phyloP scores from a whole-genome alignment of 768 basidiomycete species.

The Termitomyces sp. region DNA sequence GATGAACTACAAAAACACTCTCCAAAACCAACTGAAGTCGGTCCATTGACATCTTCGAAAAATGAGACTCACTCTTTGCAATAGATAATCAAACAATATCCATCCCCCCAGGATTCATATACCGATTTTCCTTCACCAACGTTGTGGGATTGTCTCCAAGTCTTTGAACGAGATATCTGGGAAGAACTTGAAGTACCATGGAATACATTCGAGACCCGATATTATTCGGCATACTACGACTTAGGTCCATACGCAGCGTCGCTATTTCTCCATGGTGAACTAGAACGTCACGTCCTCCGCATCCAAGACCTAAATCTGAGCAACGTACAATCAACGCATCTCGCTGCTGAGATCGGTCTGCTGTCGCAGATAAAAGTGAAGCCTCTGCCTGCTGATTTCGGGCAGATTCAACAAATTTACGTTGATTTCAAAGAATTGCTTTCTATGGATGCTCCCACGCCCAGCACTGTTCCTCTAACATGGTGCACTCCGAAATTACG shows the following conservation, averaged over 20 bases:
- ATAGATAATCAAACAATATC: slow-evolving; percentile 58
- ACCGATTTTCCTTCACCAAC: slow-evolving; percentile 50
- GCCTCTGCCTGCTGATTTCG: slow-evolving; percentile 31
- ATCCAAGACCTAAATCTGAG: slow-evolving; percentile 24
- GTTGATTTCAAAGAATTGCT: slow-evolving; percentile 46
- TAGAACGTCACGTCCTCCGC: slow-evolving; percentile 44
- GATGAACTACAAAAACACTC: slow-evolving; percentile 60
- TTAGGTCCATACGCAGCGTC: slow-evolving; percentile 76
- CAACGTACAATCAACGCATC: slow-evolving; percentile 6
- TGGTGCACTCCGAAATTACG: slow-evolving; percentile 76
- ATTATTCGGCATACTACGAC: slow-evolving; percentile 53
- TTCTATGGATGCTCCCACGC: slow-evolving; percentile 21
- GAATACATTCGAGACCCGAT: slow-evolving; percentile 57
- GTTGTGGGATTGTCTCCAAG: slow-evolving; percentile 29
- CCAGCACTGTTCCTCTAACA: slow-evolving; percentile 32
- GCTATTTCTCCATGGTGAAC: slow-evolving; percentile 59
- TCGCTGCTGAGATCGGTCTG: slow-evolving; percentile 15
- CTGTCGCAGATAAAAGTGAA: slow-evolving; percentile 12
- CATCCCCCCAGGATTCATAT: slow-evolving; percentile 40
- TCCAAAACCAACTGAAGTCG: slow-evolving; percentile 63
- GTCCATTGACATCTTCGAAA: slow-evolving; percentile 8
- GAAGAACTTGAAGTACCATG: slow-evolving; percentile 51
- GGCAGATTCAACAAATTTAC: slow-evolving; percentile 32
- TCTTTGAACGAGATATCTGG: slow-evolving; percentile 40
- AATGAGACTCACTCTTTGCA: slow-evolving; percentile 1